phyloP scores from a whole-genome alignment of 2,329 filamentous ascomycete genomes.

The Cryphonectria parasitica region DNA sequence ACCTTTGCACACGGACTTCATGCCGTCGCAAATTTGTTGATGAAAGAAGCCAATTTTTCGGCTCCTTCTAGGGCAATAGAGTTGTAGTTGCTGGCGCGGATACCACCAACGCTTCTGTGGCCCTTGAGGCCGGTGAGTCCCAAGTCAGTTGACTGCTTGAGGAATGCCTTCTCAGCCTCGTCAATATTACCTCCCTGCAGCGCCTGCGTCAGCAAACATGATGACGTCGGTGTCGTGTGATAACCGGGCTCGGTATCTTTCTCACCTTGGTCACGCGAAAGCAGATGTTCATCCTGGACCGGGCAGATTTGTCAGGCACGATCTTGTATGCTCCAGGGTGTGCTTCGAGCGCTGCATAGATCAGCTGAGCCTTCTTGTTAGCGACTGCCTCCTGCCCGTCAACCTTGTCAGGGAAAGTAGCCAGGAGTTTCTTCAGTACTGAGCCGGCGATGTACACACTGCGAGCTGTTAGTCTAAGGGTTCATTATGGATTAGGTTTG shows the following conservation, averaged over 20 bases:
- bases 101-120: slow-evolving; percentile 83
- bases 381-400: slow-evolving; percentile 76
- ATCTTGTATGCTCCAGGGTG: slow-evolving; percentile 74
- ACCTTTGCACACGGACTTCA: slow-evolving; percentile 27
- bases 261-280: slow-evolving; percentile 69
- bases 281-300: slow-evolving; percentile 94
- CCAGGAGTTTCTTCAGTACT: slow-evolving; percentile 77
- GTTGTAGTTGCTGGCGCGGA: slow-evolving; percentile 89
- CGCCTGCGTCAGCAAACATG: slow-evolving; percentile 8
- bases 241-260: not conserved
- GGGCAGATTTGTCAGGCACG: slow-evolving; percentile 73
- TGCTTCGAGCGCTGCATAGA: slow-evolving; percentile 79
- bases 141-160: slow-evolving; percentile 69
- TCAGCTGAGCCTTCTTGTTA: slow-evolving; percentile 72
- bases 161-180: slow-evolving; percentile 77
- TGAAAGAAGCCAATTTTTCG: slow-evolving; percentile 68
- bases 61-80: slow-evolving; percentile 71
- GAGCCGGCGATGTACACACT: slow-evolving; percentile 89
- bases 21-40: slow-evolving; percentile 55
- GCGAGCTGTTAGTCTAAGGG: slow-evolving; percentile 4
- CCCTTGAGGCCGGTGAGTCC: slow-evolving; percentile 84
- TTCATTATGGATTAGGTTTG: not conserved
- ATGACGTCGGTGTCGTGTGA: not conserved
- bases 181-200: slow-evolving; percentile 58
- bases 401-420: slow-evolving; percentile 69